These are phyloP conservation scores for Lichina pygmaea DNA, from an alignment of 495 filamentous ascomycete species.

Conservation along the genomic window DNA sequence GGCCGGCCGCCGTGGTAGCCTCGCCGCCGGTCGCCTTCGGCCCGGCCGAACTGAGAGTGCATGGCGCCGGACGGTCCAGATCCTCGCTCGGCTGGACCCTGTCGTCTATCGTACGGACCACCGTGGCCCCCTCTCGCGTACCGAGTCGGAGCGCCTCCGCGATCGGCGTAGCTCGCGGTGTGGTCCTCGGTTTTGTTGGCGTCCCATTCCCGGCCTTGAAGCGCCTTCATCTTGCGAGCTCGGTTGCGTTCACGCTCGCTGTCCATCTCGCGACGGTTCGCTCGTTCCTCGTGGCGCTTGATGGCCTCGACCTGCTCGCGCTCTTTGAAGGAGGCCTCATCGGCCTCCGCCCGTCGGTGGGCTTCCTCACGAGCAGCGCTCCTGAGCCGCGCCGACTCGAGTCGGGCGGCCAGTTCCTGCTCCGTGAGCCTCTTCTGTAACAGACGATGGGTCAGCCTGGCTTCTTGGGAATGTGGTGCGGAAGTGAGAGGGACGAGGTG, in stretches of 20 bases:
- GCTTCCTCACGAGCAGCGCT: constrained; percentile 29
- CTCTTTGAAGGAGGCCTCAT: constrained; percentile 37
- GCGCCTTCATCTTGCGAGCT: constrained; percentile 37
- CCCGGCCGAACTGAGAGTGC: constrained; percentile 4
- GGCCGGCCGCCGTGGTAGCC: not conserved
- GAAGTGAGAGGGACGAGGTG: not conserved
- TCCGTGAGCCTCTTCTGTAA: constrained; percentile 37
- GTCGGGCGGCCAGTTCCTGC: constrained; percentile 30
- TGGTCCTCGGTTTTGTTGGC: constrained; percentile 40
- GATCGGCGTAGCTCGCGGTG: constrained; percentile 10
- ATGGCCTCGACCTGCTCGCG: constrained; percentile 29
- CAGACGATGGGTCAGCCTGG: not conserved
- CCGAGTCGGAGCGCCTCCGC: constrained; percentile 17
- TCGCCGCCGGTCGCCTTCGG: not conserved
- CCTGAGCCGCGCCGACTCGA: constrained; percentile 30
- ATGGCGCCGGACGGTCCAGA: not conserved
- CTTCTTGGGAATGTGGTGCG: not conserved
- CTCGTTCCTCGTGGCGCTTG: constrained; percentile 26
- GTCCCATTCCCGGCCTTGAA: constrained; percentile 51
- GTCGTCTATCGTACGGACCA: constrained; percentile 15
- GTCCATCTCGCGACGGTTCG: constrained; percentile 31
- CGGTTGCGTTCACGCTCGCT: constrained; percentile 46
- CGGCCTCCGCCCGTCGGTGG: constrained; percentile 38
- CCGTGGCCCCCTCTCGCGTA: constrained; percentile 31
- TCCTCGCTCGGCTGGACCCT: no score